A percentile compares a stretch with the other conserved stretches of the same genome.
Evolutionary conservation across 257 asterid species (phyloP).

Genomic region (Capsicum baccatum): DNA sequence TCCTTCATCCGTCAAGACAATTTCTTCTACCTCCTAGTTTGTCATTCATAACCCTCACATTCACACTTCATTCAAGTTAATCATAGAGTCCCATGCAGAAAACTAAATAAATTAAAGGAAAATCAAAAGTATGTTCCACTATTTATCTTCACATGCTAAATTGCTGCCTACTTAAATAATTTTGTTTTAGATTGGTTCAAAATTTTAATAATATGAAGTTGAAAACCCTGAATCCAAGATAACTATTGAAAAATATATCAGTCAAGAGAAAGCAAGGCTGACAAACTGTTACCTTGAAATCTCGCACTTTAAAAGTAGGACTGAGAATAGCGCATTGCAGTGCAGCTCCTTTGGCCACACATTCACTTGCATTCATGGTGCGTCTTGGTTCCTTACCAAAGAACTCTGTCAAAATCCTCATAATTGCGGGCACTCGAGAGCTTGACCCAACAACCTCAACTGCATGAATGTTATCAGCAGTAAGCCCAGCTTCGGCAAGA

Average conservation of each 20-base stretch:
- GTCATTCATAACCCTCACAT: neutral
- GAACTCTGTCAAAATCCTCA: slow-evolving; percentile 83
- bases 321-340: slow-evolving; percentile 90
- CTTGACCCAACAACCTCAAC: slow-evolving; percentile 97
- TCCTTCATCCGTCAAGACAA: slow-evolving; percentile 11
- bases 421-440: slow-evolving; percentile 88
- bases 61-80: neutral
- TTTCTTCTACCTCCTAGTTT: neutral
- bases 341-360: slow-evolving; percentile 94
- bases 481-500: slow-evolving; percentile 75
- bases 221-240: neutral
- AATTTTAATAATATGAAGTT: neutral
- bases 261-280: neutral
- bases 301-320: slow-evolving; percentile 92
- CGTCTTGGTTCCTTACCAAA: slow-evolving; percentile 92
- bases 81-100: neutral
- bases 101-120: neutral
- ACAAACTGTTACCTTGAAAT: slow-evolving; percentile 65
- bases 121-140: neutral
- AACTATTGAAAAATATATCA: neutral
- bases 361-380: slow-evolving; percentile 98
- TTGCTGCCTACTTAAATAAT: neutral
- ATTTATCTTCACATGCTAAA: slow-evolving; percentile 5
- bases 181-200: neutral
- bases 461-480: slow-evolving; percentile 62